A percentile compares a stretch with the other conserved stretches of the same genome.
phyloP scores from a whole-genome alignment of 2,329 filamentous ascomycete genomes.

The Botryosphaeria agaves region DNA sequence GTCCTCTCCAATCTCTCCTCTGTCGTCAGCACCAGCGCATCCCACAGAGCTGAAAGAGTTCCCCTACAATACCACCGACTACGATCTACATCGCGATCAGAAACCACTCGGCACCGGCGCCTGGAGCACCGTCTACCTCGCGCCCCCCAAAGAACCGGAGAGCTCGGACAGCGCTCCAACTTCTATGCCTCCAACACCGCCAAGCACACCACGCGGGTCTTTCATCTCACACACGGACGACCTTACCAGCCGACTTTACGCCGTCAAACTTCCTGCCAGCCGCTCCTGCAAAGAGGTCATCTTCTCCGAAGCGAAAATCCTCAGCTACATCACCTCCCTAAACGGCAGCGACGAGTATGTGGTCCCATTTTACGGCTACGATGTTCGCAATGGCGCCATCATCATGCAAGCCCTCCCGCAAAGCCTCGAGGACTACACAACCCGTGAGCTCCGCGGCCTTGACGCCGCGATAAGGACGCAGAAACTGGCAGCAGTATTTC shows the following conservation, averaged over 20 bases:
- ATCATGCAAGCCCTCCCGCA: constrained; percentile 11
- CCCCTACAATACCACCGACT: neutral
- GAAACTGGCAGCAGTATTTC: constrained; percentile 20
- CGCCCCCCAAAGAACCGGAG: constrained; percentile 1
- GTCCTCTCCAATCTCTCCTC: neutral
- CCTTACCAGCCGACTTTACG: constrained; percentile 5
- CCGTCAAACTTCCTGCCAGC: constrained; percentile 15
- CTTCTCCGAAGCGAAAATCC: constrained; percentile 14
- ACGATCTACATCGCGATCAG: constrained; percentile 10
- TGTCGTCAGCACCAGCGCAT: neutral
- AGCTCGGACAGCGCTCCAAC: neutral
- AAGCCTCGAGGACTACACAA: constrained; percentile 14
- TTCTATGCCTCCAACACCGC: too few relatives aligned
- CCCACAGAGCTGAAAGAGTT: neutral
- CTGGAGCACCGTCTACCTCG: constrained; percentile 18
- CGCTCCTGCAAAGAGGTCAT: constrained; percentile 15
- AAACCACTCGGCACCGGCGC: constrained; percentile 15
- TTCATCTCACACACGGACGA: constrained; percentile 6
- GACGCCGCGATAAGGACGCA: constrained; percentile 12
- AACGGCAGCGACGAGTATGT: constrained; percentile 8
- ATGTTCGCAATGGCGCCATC: constrained; percentile 9
- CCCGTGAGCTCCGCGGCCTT: constrained; percentile 12
- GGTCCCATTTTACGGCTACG: constrained; percentile 16
- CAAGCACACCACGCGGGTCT: neutral
- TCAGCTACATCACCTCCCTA: constrained; percentile 12